Evolutionary conservation across 768 basidiomycete genomes (phyloP).

Genomic region (Multifurca ochricompacta): DNA sequence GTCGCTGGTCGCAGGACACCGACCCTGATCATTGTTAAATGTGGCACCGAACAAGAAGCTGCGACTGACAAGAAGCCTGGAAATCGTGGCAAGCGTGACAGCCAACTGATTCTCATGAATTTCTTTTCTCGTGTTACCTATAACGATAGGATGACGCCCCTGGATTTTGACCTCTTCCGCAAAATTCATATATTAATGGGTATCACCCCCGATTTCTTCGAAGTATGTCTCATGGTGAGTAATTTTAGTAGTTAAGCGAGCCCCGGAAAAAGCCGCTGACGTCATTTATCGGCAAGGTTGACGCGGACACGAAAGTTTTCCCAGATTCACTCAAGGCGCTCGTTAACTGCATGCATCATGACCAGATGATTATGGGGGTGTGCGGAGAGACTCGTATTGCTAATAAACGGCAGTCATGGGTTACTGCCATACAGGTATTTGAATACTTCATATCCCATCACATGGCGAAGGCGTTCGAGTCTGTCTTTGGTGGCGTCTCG

Average conservation of each 20-base stretch:
- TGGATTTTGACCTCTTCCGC: slow-evolving; percentile 97
- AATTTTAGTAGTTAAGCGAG: neutral
- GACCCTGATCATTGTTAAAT: slow-evolving; percentile 91
- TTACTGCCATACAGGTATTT: slow-evolving; percentile 96
- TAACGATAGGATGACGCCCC: slow-evolving; percentile 96
- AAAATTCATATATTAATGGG: slow-evolving; percentile 96
- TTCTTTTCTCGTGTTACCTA: slow-evolving; percentile 99
- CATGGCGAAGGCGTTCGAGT: slow-evolving; percentile 96
- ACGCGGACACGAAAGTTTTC: slow-evolving; percentile 95
- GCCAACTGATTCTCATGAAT: slow-evolving; percentile 98
- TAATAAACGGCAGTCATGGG: slow-evolving; percentile 98
- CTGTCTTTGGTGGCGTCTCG: slow-evolving; percentile 98
- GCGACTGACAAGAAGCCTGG: slow-evolving; percentile 86
- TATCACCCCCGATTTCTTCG: slow-evolving; percentile 98
- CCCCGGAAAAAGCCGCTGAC: slow-evolving; percentile 4
- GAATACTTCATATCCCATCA: slow-evolving; percentile 99
- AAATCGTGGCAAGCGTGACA: slow-evolving; percentile 97
- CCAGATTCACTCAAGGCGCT: slow-evolving; percentile 83
- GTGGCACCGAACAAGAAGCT: slow-evolving; percentile 84
- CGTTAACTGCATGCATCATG: slow-evolving; percentile 98
- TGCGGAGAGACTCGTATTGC: slow-evolving; percentile 98
- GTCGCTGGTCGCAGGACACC: slow-evolving; percentile 88
- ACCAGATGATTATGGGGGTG: slow-evolving; percentile 98
- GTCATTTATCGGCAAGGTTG: slow-evolving; percentile 53
- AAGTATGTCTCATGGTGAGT: slow-evolving; percentile 92